Percentiles rank a stretch among this genome's conserved stretches.
Evolutionary conservation across 768 basidiomycete genomes (phyloP).

Genomic region (Russula virescens): DNA sequence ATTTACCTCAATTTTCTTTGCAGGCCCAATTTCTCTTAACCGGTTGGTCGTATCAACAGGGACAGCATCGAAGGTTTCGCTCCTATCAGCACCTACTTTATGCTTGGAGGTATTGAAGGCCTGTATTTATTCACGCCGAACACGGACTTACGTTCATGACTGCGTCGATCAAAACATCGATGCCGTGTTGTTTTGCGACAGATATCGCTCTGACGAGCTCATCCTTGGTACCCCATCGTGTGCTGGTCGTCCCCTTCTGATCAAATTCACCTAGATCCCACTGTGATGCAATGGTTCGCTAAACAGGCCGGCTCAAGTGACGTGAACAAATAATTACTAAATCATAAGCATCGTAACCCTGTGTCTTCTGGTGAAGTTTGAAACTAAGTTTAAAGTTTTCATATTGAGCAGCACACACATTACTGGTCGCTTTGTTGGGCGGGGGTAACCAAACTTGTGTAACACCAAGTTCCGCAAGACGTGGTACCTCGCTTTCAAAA

Average conservation of each 20-base stretch:
- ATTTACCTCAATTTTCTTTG: constrained; percentile 59
- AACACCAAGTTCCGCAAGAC: constrained; percentile 59
- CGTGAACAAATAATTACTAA: constrained; percentile 42
- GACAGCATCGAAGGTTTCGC: constrained; percentile 62
- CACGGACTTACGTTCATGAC: constrained; percentile 67
- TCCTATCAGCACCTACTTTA: constrained; percentile 77
- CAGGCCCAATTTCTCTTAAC: constrained; percentile 50
- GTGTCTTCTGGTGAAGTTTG: constrained; percentile 44
- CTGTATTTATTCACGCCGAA: background rate
- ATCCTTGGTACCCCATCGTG: constrained; percentile 85
- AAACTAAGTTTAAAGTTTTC: background rate
- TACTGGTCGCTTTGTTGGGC: constrained; percentile 68
- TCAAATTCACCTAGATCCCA: constrained; percentile 87
- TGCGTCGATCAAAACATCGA: constrained; percentile 80
- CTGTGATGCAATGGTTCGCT: constrained; percentile 33
- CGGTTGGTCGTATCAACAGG: constrained; percentile 69
- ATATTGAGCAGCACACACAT: constrained; percentile 33
- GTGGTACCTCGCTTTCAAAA: constrained; percentile 59
- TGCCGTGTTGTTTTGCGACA: constrained; percentile 57
- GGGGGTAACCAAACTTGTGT: constrained; percentile 84
- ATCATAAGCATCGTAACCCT: constrained; percentile 86
- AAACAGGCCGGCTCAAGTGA: background rate
- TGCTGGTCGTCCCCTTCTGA: constrained; percentile 63
- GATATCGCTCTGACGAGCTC: constrained; percentile 68
- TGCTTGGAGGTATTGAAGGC: constrained; percentile 42